A percentile compares a stretch with the other conserved stretches of the same genome.
These are phyloP conservation scores for Auriculariales sp. DNA, from an alignment of 768 basidiomycete species.

Conservation along the genomic window DNA sequence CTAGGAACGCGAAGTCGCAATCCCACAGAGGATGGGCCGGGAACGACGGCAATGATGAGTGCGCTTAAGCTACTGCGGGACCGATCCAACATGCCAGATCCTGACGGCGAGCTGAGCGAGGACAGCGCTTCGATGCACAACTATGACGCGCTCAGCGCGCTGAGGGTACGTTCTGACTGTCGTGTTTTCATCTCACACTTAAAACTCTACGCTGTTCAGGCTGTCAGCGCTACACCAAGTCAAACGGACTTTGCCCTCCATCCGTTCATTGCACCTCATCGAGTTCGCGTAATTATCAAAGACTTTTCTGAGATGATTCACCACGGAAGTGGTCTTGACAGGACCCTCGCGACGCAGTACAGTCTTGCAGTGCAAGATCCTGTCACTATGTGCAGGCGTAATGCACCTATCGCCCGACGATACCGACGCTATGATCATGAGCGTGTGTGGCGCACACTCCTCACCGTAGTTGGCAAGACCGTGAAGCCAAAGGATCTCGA, in stretches of 20 bases:
- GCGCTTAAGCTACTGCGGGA: not conserved
- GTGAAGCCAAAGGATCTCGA: not conserved
- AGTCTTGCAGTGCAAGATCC: slow-evolving; percentile 27
- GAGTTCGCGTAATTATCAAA: not conserved
- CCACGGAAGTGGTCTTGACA: slow-evolving; percentile 34
- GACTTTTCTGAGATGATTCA: slow-evolving; percentile 29
- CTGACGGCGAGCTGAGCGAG: not conserved
- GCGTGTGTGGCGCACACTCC: slow-evolving; percentile 44
- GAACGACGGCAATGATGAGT: slow-evolving; percentile 14
- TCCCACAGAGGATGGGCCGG: slow-evolving; percentile 16
- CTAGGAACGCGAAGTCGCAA: slow-evolving; percentile 17
- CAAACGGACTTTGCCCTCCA: slow-evolving; percentile 21
- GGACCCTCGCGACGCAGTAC: slow-evolving; percentile 49
- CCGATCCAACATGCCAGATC: not conserved
- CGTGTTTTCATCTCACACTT: not conserved
- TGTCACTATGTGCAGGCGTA: slow-evolving; percentile 39
- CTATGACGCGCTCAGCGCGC: not conserved
- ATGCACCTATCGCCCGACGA: slow-evolving; percentile 42
- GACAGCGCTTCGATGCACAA: not conserved
- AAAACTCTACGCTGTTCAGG: not conserved
- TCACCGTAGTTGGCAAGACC: slow-evolving; percentile 27
- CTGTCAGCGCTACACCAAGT: not conserved
- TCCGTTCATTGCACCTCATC: not conserved
- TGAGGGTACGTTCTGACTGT: not conserved
- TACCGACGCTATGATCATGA: slow-evolving; percentile 58